These are phyloP conservation scores for Crepidotus variabilis DNA, from an alignment of 768 basidiomycete genomes.

Conservation along the genomic window DNA sequence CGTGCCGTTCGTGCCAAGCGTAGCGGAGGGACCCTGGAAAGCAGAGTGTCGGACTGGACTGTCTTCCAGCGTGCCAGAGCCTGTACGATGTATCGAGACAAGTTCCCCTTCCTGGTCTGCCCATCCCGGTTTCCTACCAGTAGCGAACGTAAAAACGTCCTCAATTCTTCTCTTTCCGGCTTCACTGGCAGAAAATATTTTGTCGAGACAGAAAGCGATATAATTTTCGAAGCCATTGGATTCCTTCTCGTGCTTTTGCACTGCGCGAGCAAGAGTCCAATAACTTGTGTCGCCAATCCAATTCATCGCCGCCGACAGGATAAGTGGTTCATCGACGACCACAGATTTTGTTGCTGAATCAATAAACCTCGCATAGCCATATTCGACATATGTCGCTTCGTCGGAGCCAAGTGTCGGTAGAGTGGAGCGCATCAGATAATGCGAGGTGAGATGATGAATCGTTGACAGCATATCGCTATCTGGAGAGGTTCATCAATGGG, in stretches of 20 bases:
- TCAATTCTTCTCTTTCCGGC: constrained; percentile 17
- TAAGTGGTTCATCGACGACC: constrained; percentile 40
- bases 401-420: constrained; percentile 35
- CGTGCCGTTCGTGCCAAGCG: constrained; percentile 35
- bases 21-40: constrained; percentile 30
- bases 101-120: constrained; percentile 31
- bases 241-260: constrained; percentile 23
- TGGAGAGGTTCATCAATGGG: constrained; percentile 8
- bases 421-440: constrained; percentile 39
- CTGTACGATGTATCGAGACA: constrained; percentile 27
- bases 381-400: constrained; percentile 37
- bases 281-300: constrained; percentile 38
- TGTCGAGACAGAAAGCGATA: constrained; percentile 36
- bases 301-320: constrained; percentile 36
- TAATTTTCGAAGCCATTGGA: constrained; percentile 46
- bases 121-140: constrained; percentile 30
- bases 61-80: constrained; percentile 21
- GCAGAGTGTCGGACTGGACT: constrained; percentile 23
- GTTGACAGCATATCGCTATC: constrained; percentile 34
- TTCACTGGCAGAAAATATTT: constrained; percentile 27
- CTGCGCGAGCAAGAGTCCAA: constrained; percentile 34
- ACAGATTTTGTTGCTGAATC: constrained; percentile 34
- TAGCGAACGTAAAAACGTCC: constrained; percentile 33
- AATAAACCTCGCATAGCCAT: constrained; percentile 42
- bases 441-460: constrained; percentile 33